A percentile compares a stretch with the other conserved stretches of the same genome.
phyloP scores from a whole-genome alignment of 768 basidiomycete genomes.

The Boletus barrowsii region DNA sequence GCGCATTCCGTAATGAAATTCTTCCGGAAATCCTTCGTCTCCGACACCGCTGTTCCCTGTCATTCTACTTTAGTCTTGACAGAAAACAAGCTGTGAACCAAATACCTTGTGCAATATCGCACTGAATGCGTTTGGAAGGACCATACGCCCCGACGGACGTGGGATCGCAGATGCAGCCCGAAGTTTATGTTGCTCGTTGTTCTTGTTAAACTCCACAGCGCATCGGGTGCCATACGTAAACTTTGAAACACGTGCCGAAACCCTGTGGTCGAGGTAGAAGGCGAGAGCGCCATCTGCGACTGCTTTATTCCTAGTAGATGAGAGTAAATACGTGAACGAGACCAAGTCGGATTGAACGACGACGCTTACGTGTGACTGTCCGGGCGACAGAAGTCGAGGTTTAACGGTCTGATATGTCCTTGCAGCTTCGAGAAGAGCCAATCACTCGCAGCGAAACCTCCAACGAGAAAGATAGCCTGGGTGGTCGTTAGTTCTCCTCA shows the following conservation, averaged over 20 bases:
- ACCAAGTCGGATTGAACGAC: conserved; percentile 1
- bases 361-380: conserved; percentile 46
- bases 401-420: conserved; percentile 30
- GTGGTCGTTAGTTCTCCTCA: not conserved
- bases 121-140: conserved; percentile 33
- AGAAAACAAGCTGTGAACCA: too few relatives aligned
- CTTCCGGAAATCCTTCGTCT: conserved; percentile 32
- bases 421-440: conserved; percentile 39
- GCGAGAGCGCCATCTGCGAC: conserved; percentile 45
- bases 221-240: conserved; percentile 38
- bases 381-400: conserved; percentile 45
- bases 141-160: conserved; percentile 31
- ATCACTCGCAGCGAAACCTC: conserved; percentile 44
- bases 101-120: conserved; percentile 29
- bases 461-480: conserved; percentile 40
- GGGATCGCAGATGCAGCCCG: conserved; percentile 28
- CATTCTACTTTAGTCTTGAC: not conserved
- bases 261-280: conserved; percentile 43
- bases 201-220: conserved; percentile 28
- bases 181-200: conserved; percentile 28
- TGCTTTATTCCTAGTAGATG: conserved; percentile 40
- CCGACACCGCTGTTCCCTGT: conserved; percentile 29
- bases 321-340: not conserved
- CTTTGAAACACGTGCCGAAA: conserved; percentile 38
- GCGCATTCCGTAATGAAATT: conserved; percentile 31